Conservation (phyloP, 179 eudicot genomes). For the Gypsophila paniculata region DNA sequence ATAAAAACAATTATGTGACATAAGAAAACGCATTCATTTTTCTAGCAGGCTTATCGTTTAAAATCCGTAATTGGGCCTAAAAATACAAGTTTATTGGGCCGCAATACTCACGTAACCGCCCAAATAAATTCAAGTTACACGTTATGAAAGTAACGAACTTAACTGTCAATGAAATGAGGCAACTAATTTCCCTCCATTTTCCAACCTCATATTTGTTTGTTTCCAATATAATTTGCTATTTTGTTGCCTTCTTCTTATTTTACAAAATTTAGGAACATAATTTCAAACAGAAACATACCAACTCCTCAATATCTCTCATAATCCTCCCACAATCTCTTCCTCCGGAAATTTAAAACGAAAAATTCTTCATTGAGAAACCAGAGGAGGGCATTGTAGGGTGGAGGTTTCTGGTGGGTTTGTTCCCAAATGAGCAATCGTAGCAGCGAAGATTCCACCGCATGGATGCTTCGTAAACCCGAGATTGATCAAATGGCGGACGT, state of each 20-base stretch:
- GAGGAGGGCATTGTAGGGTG: slow-evolving; percentile 9
- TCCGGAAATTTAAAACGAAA: not conserved
- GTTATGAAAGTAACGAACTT: not conserved
- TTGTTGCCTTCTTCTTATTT: not conserved
- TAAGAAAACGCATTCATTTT: too few species aligned
- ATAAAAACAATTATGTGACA: too few species aligned
- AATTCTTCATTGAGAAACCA: too few species aligned
- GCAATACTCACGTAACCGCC: too few species aligned
- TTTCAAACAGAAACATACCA: not conserved
- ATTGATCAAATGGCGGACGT: slow-evolving; percentile 35
- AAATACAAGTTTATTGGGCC: too few species aligned
- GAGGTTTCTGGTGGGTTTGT: slow-evolving; percentile 1
- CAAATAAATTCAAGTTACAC: too few species aligned
- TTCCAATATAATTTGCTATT: not conserved
- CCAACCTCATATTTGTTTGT: not conserved
- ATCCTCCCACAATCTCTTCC: not conserved
- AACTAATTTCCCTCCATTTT: not conserved
- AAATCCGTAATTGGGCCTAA: too few species aligned
- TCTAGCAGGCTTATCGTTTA: too few species aligned
- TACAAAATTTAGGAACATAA: not conserved
- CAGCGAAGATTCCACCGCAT: slow-evolving; percentile 22
- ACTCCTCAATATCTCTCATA: not conserved
- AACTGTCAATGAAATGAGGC: not conserved
- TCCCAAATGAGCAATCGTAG: slow-evolving; percentile 22
- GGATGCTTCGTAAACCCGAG: slow-evolving; percentile 36